Percentiles rank a stretch among this genome's conserved stretches.
Conservation (phyloP, 306 rosid species). For the Acacia confusa region DNA sequence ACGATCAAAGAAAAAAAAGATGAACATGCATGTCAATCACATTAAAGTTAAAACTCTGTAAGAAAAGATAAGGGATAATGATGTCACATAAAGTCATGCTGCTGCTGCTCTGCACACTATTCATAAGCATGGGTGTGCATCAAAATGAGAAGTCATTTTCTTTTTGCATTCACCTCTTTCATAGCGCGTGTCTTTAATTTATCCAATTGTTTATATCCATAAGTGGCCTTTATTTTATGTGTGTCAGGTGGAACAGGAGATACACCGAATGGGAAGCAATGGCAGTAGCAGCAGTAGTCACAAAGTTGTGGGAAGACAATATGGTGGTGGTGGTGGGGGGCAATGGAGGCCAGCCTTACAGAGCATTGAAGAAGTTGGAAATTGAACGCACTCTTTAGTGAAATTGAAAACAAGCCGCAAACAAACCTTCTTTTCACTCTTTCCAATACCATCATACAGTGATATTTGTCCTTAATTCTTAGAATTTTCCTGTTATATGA, state of each 20-base stretch:
- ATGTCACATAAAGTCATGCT: neutral
- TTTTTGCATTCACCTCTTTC: neutral
- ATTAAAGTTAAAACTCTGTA: neutral
- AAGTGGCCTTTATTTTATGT: neutral
- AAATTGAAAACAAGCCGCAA: slow-evolving; percentile 29
- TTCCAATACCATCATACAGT: slow-evolving; percentile 22
- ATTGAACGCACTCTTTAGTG: slow-evolving; percentile 43
- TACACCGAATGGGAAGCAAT: slow-evolving; percentile 40
- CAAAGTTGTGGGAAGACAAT: slow-evolving; percentile 56
- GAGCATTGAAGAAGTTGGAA: slow-evolving; percentile 88
- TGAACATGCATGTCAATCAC: neutral
- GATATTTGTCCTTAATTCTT: slow-evolving; percentile 6
- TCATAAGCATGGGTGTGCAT: neutral
- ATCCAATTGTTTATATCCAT: slow-evolving; percentile 4
- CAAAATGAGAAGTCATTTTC: slow-evolving; percentile 34
- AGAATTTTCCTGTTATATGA: neutral
- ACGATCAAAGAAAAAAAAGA: neutral
- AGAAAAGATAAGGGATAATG: neutral
- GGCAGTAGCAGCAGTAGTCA: slow-evolving; percentile 34
- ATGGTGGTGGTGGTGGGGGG: slow-evolving; percentile 54
- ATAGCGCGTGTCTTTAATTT: slow-evolving; percentile 24
- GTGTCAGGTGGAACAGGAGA: slow-evolving; percentile 55
- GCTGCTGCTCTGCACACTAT: neutral
- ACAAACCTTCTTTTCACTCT: slow-evolving; percentile 20
- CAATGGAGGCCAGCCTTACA: slow-evolving; percentile 97